phyloP scores from a whole-genome alignment of 2,329 filamentous ascomycete species.

The Colletotrichum incanum region DNA sequence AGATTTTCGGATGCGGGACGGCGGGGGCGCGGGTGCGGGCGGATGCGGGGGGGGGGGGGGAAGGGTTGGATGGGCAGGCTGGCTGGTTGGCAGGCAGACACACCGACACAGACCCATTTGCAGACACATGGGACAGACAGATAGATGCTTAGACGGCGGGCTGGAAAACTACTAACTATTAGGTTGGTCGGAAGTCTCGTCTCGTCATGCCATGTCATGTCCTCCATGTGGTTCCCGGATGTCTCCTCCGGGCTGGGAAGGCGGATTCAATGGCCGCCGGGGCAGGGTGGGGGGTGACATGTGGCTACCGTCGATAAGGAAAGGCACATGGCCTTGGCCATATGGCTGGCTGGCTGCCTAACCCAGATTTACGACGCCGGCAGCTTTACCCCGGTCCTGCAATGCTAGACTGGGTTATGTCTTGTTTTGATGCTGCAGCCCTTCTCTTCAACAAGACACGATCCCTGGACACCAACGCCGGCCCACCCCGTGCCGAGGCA shows the following conservation, averaged over 20 bases:
- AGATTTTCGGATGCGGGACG: conserved; percentile 1
- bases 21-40: neutral
- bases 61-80: neutral
- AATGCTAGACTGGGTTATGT: neutral
- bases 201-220: neutral
- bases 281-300: neutral
- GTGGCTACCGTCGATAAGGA: neutral
- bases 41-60: no score
- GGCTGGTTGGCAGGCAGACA: no score
- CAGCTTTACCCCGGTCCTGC: neutral
- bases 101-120: neutral
- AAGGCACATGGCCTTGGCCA: neutral
- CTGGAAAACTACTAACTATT: neutral
- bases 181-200: neutral
- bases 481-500: neutral
- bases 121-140: neutral
- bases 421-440: neutral
- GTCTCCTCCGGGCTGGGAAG: neutral
- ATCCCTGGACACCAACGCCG: neutral
- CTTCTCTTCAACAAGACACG: neutral
- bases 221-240: neutral
- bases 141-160: neutral
- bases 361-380: neutral
- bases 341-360: neutral
- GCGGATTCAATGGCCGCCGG: neutral